Percentiles rank a stretch among this genome's conserved stretches.
Evolutionary conservation across 768 basidiomycete genomes (phyloP).

Genomic region (Butyriboletus loyo): DNA sequence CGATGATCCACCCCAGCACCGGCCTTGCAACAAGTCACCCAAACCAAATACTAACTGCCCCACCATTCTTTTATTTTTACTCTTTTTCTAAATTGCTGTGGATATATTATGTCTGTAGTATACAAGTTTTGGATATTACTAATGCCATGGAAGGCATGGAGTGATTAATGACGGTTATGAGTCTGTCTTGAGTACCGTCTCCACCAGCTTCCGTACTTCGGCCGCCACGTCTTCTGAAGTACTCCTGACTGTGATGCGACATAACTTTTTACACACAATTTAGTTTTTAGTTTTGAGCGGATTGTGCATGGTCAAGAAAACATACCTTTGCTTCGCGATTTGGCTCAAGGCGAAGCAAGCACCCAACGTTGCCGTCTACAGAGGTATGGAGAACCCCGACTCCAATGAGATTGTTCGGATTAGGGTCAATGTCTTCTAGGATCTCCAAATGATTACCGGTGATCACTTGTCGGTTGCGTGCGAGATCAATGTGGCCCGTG

Average conservation of each 20-base stretch:
- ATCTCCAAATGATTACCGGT: constrained; percentile 74
- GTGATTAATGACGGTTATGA: constrained; percentile 7
- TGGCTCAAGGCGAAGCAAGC: constrained; percentile 88
- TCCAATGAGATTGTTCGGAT: constrained; percentile 87
- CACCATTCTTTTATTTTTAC: not conserved
- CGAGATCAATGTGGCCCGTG: constrained; percentile 70
- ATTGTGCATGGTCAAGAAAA: not conserved
- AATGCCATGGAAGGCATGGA: constrained; percentile 4
- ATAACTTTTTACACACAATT: constrained; percentile 55
- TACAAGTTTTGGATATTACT: constrained; percentile 12
- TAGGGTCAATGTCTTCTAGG: constrained; percentile 86
- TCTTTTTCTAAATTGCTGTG: constrained; percentile 5
- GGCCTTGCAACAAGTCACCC: not conserved
- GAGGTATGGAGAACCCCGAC: constrained; percentile 97
- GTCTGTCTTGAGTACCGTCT: constrained; percentile 36
- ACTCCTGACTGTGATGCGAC: constrained; percentile 89
- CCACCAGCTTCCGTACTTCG: constrained; percentile 58
- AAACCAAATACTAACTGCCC: not conserved
- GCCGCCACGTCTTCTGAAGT: constrained; percentile 88
- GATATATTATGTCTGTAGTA: constrained; percentile 28
- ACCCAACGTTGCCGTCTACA: constrained; percentile 92
- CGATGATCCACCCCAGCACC: constrained; percentile 25
- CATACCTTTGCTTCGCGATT: constrained; percentile 92
- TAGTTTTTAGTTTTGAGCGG: not conserved
- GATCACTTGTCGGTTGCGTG: constrained; percentile 71